These are phyloP conservation scores for Capsicum pubescens DNA, from an alignment of 257 asterid species.

Conservation along the genomic window DNA sequence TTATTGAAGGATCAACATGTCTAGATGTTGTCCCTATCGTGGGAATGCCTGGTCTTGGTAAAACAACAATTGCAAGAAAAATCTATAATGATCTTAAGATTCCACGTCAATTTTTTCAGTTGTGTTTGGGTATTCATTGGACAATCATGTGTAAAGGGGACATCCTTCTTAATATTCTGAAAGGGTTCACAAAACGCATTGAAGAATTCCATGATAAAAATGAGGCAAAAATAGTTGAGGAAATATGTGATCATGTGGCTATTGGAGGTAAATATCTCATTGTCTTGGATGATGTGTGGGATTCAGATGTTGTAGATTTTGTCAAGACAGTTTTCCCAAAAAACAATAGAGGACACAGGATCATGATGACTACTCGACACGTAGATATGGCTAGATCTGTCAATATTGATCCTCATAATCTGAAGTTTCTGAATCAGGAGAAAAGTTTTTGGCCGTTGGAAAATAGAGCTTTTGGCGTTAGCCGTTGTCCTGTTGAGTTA, in stretches of 20 bases:
- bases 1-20: conserved; percentile 23
- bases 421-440: conserved; percentile 27
- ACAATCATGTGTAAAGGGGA: conserved; percentile 26
- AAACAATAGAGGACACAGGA: conserved; percentile 34
- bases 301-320: conserved; percentile 34
- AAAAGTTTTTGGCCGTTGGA: conserved; percentile 51
- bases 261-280: conserved; percentile 38
- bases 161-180: conserved; percentile 36
- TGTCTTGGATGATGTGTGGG: conserved; percentile 52
- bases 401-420: conserved; percentile 32
- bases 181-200: background rate
- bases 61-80: conserved; percentile 48
- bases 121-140: conserved; percentile 45
- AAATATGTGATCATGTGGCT: background rate
- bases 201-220: conserved; percentile 23
- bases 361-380: conserved; percentile 49
- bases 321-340: conserved; percentile 39
- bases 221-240: conserved; percentile 21
- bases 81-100: conserved; percentile 33
- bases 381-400: conserved; percentile 37
- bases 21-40: conserved; percentile 43
- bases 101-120: conserved; percentile 34
- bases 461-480: conserved; percentile 42
- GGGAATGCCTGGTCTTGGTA: conserved; percentile 53
- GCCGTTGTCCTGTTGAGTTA: conserved; percentile 35